These are phyloP conservation scores for Phellinidium pouzarii DNA, from an alignment of 1,284 basidiomycete genomes.

Conservation along the genomic window DNA sequence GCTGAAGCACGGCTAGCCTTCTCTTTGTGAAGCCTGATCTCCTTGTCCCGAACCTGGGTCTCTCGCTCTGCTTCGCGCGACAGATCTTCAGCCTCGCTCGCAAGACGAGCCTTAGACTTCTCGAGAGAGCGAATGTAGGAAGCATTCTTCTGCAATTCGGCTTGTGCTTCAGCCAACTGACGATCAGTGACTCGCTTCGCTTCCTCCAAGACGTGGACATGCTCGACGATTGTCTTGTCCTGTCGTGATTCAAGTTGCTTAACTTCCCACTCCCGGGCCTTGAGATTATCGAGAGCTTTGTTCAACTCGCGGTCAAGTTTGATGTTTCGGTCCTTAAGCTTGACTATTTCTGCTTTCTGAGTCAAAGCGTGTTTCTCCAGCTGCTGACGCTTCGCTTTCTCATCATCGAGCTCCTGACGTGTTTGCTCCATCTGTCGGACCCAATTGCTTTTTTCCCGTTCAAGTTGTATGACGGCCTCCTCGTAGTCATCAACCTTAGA, in stretches of 20 bases:
- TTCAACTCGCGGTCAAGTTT: conserved; percentile 80
- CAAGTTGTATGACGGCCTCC: conserved; percentile 77
- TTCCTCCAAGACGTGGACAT: conserved; percentile 95
- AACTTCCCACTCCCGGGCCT: conserved; percentile 80
- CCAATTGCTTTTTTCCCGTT: conserved; percentile 74
- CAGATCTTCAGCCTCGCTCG: conserved; percentile 83
- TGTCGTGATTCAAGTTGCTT: conserved; percentile 81
- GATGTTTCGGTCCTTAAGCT: conserved; percentile 62
- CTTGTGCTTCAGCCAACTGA: conserved; percentile 78
- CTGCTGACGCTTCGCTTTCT: conserved; percentile 63
- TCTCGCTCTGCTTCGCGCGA: conserved; percentile 71
- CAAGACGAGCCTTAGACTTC: conserved; percentile 71
- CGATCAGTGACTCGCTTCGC: conserved; percentile 95
- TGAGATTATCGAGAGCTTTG: conserved; percentile 73
- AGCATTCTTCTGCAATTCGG: conserved; percentile 67
- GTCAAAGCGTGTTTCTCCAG: conserved; percentile 62
- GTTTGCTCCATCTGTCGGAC: conserved; percentile 65
- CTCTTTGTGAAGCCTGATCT: conserved; percentile 30
- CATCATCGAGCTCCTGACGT: conserved; percentile 63
- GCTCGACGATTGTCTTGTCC: conserved; percentile 98
- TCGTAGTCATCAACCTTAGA: conserved; percentile 81
- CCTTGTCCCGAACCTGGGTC: conserved; percentile 33
- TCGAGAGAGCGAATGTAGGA: conserved; percentile 80
- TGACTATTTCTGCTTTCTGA: conserved; percentile 63
- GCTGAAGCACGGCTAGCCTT: conserved; percentile 52